Base-by-base conservation (phyloP, 345 rosid genomes). In the Brassica incana region DNA sequence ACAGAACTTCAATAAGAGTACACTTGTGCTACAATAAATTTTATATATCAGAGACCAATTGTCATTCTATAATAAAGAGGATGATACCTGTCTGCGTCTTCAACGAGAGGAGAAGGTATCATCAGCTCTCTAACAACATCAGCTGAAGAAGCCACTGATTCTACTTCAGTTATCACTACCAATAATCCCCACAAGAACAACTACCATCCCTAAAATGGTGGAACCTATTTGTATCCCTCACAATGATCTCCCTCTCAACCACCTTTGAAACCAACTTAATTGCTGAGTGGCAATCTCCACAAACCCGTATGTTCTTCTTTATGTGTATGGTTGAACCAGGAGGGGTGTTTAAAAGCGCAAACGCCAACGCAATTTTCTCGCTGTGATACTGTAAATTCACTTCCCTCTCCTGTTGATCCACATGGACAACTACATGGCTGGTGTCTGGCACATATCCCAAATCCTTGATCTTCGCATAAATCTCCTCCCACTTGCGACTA, bases 51-150 rank as follows among this genome's bases (percentile, higher is more conserved):
- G 56, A 50, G 1, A 14, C 6, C 6, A 1, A 50, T n/a, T 5
- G 58, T 5, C 33, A 27, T 12, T 43, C 11, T 14, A 43, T 3
- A 59, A 59, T 59, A 20, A 59, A 8, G 16, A 61, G 43, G 30
- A 63, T 23, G 16, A 12, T 12, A 95, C 98, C 97, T 90, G 33
- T 91, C 95, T 82, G 97, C 97, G 74, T 91, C 95, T 83, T 91
- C 94, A 80, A 87, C 90, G 0, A 90, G 92, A 1, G 97, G 97
- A 73, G 91, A 85, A 48, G 97, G 88, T 0, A 97, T 89, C 99
- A 95, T 91, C 92, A 60, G 69, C 6, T 45, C 97, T 64, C 97
- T 97, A 23, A 91, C 88, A 67, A 91, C 99, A 95, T 91, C 92
- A 60, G 69, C 6, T 45, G n/a, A 45, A 8, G 54, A 71, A 65